Evolutionary conservation across 306 rosid species (phyloP).

Genomic region (Cicer yamashitae): DNA sequence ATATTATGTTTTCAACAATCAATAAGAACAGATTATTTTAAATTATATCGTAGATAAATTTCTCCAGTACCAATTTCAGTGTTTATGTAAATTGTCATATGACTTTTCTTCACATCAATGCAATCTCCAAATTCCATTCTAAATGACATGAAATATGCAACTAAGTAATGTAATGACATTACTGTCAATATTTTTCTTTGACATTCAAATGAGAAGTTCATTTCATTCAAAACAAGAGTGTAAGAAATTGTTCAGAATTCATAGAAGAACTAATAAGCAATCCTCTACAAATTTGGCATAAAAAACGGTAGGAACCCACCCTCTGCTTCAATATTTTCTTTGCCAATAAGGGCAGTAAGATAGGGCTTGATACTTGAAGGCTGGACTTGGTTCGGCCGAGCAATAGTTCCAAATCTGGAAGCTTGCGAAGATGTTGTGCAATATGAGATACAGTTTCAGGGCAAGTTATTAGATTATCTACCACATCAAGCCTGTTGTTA

Average conservation of each 20-base stretch:
- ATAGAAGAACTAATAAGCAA: conserved; percentile 18
- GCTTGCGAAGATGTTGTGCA: conserved; percentile 75
- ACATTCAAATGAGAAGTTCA: conserved; percentile 17
- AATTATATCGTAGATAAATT: neutral
- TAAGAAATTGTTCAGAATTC: conserved; percentile 3
- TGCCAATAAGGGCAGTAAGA: conserved; percentile 66
- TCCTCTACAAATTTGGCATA: conserved; percentile 10
- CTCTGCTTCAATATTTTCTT: conserved; percentile 83
- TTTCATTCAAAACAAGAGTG: conserved; percentile 20
- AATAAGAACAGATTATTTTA: conserved; percentile 1
- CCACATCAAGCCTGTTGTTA: conserved; percentile 79
- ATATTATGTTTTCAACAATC: neutral
- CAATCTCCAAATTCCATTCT: conserved; percentile 27
- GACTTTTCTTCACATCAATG: conserved; percentile 3
- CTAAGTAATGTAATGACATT: conserved; percentile 6
- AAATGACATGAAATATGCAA: conserved; percentile 13
- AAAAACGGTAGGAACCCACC: conserved; percentile 57
- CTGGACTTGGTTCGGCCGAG: conserved; percentile 82
- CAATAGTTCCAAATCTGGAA: conserved; percentile 86
- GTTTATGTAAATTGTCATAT: conserved; percentile 18
- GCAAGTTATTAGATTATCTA: conserved; percentile 64
- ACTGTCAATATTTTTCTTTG: conserved; percentile 17
- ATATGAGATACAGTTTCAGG: conserved; percentile 63
- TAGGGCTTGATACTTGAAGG: conserved; percentile 70
- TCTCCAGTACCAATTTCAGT: neutral